These are phyloP conservation scores for Colletotrichum coccodes DNA, from an alignment of 2,329 filamentous ascomycete species.

Conservation along the genomic window DNA sequence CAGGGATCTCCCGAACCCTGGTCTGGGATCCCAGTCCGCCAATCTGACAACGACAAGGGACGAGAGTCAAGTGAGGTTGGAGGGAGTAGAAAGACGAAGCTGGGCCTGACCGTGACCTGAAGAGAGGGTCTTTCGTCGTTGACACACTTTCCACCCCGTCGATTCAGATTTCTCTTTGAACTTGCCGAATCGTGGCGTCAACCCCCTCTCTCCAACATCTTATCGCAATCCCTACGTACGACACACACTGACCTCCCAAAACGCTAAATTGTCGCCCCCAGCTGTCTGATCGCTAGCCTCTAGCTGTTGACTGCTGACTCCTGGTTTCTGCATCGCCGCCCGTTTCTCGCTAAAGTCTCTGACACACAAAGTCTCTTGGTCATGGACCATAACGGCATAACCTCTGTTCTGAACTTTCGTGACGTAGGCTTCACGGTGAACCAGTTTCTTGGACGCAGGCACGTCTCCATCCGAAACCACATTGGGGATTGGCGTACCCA, in stretches of 20 bases:
- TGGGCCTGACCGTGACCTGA: slow-evolving; percentile 1
- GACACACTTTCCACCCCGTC: background rate
- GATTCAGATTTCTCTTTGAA: background rate
- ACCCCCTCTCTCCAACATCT: background rate
- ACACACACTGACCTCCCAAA: background rate
- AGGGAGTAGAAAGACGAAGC: background rate
- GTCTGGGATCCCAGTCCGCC: slow-evolving; percentile 5
- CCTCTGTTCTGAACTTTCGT: slow-evolving; percentile 75
- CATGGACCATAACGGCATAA: slow-evolving; percentile 28
- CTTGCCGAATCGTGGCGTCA: slow-evolving; percentile 3
- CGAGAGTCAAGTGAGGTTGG: background rate
- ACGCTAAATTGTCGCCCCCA: background rate
- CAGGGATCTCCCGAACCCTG: slow-evolving; percentile 19
- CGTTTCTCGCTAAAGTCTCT: background rate
- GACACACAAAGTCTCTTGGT: background rate
- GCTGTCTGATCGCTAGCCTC: background rate
- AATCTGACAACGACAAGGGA: slow-evolving; percentile 14
- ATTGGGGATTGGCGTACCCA: background rate
- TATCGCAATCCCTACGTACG: background rate
- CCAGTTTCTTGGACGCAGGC: slow-evolving; percentile 64
- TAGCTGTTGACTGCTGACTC: background rate
- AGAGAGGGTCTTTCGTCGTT: background rate
- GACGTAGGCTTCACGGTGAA: slow-evolving; percentile 80
- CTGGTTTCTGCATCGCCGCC: background rate
- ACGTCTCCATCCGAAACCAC: slow-evolving; percentile 36